These are phyloP conservation scores for Vachellia pachyceras DNA, from an alignment of 306 rosid genomes.

Conservation along the genomic window DNA sequence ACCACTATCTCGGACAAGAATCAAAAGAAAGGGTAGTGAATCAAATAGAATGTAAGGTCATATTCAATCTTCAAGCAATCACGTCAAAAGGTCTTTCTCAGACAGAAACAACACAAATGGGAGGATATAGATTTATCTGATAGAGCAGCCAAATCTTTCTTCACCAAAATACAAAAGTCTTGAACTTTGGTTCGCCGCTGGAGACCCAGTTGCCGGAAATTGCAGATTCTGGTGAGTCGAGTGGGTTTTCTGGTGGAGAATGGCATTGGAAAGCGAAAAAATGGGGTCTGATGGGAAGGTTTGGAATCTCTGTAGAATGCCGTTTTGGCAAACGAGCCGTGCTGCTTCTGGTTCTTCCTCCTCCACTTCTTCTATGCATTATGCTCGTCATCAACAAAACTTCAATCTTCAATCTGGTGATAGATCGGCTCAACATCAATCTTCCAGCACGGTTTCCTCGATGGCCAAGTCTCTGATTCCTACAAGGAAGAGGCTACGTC, in stretches of 20 bases:
- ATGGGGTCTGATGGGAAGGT: conserved; percentile 63
- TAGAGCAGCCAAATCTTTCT: conserved; percentile 37
- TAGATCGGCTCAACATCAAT: conserved; percentile 46
- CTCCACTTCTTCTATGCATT: conserved; percentile 55
- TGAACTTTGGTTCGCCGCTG: conserved; percentile 29
- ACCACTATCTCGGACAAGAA: conserved; percentile 47
- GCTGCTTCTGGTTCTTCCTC: conserved; percentile 54
- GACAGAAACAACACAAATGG: conserved; percentile 36
- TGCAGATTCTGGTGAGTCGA: conserved; percentile 24
- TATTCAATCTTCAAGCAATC: conserved; percentile 43
- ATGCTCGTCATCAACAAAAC: conserved; percentile 54
- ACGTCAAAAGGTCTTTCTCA: conserved; percentile 43
- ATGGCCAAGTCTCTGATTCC: conserved; percentile 88
- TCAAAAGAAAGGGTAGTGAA: conserved; percentile 10
- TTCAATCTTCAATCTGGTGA: conserved; percentile 64
- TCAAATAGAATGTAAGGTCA: conserved; percentile 51
- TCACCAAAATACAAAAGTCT: conserved; percentile 38
- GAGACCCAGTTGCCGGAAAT: conserved; percentile 39
- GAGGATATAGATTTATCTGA: conserved; percentile 25
- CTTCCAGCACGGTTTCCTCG: conserved; percentile 69
- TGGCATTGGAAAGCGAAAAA: conserved; percentile 72
- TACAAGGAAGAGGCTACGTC: conserved; percentile 81
- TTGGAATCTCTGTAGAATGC: conserved; percentile 75
- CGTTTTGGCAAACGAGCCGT: conserved; percentile 79
- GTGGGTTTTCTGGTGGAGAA: conserved; percentile 40